Evolutionary conservation across 2,329 filamentous ascomycete species (phyloP).

Genomic region (Stachybotrys elegans): DNA sequence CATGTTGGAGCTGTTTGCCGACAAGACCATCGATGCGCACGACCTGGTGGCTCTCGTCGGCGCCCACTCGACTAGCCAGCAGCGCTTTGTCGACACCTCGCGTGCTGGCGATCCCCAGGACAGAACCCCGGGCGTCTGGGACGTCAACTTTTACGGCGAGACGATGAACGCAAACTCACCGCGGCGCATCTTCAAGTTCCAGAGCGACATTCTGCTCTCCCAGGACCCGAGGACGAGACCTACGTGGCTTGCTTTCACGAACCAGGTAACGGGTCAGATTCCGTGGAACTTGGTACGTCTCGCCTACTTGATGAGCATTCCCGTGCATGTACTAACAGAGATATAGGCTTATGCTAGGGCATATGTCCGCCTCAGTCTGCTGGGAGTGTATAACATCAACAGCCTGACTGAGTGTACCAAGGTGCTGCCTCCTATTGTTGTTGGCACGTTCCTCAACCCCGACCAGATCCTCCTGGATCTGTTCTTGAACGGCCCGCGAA

Average conservation of each 20-base stretch:
- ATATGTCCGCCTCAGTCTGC: slow-evolving; percentile 44
- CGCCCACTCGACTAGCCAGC: slow-evolving; percentile 2
- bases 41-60: not conserved
- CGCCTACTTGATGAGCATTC: not conserved
- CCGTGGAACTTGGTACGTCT: slow-evolving; percentile 1
- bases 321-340: not conserved
- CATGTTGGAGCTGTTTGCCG: not conserved
- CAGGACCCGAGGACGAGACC: not conserved
- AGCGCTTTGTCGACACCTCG: not conserved
- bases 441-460: not conserved
- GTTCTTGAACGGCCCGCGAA: not conserved
- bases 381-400: slow-evolving; percentile 50
- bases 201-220: not conserved
- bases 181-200: slow-evolving; percentile 1
- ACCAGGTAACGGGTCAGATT: not conserved
- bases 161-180: slow-evolving; percentile 1
- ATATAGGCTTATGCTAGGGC: slow-evolving; percentile 39
- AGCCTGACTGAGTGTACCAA: slow-evolving; percentile 45
- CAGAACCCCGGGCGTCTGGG: not conserved
- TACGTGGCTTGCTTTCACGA: not conserved
- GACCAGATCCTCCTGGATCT: not conserved
- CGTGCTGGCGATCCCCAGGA: slow-evolving; percentile 2
- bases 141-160: not conserved
- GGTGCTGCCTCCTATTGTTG: slow-evolving; percentile 11
- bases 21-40: slow-evolving; percentile 1